These are phyloP conservation scores for Protomyces arabidopsidicola DNA, from an alignment of 1,139 yeast genomes.

Conservation along the genomic window DNA sequence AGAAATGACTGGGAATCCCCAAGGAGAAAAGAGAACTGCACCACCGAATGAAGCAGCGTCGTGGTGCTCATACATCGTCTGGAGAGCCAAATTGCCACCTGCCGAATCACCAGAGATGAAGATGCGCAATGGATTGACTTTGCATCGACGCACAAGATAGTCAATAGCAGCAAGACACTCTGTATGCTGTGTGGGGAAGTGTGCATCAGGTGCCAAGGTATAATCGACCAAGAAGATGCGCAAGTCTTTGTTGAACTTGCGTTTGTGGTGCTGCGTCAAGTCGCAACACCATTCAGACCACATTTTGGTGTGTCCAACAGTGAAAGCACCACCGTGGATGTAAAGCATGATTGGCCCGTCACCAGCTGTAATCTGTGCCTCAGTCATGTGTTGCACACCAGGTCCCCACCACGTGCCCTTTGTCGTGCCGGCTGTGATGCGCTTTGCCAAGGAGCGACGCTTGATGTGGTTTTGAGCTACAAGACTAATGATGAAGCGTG, in stretches of 20 bases:
- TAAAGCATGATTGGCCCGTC: conserved; percentile 11
- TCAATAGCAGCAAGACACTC: conserved; percentile 11
- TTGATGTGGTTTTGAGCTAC: conserved; percentile 1
- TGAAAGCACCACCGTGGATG: conserved; percentile 24
- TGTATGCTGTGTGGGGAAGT: conserved; percentile 14
- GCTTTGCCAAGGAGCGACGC: conserved; percentile 1
- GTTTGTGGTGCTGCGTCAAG: conserved; percentile 11
- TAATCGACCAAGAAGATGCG: conserved; percentile 8
- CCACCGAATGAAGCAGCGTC: conserved; percentile 8
- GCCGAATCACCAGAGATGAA: conserved; percentile 25
- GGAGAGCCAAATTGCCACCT: conserved; percentile 16
- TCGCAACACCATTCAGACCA: conserved; percentile 9
- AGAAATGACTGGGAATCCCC: conserved; percentile 15
- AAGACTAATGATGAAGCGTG: conserved; percentile 6
- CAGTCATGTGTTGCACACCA: conserved; percentile 2
- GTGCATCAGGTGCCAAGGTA: conserved; percentile 6
- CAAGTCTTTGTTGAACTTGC: conserved; percentile 14
- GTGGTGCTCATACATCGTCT: conserved; percentile 11
- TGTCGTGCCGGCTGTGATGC: conserved; percentile 9
- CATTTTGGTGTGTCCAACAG: conserved; percentile 17
- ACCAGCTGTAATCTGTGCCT: conserved; percentile 2
- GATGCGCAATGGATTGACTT: conserved; percentile 7
- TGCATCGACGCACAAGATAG: conserved; percentile 4
- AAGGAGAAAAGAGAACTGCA: conserved; percentile 19
- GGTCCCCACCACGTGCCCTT: conserved; percentile 19